These are phyloP conservation scores for Eucalyptus urophylla DNA, from an alignment of 345 rosid genomes.

Conservation along the genomic window DNA sequence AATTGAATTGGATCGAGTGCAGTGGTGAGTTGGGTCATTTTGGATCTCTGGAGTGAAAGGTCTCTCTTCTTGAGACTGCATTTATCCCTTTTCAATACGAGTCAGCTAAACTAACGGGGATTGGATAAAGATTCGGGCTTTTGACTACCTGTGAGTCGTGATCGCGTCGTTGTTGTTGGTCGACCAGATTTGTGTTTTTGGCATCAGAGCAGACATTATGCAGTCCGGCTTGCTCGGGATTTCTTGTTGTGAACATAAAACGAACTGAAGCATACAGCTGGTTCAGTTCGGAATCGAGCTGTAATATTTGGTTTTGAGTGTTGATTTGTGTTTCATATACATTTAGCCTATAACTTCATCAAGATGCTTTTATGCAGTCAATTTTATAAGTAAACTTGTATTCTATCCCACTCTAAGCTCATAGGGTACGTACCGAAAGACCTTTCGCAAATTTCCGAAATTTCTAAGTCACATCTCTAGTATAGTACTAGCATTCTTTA, in stretches of 20 bases:
- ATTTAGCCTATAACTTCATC: background rate
- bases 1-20: background rate
- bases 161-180: background rate
- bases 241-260: background rate
- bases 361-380: background rate
- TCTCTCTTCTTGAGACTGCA: background rate
- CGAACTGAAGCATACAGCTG: accelerated
- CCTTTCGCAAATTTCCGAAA: background rate
- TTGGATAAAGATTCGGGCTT: background rate
- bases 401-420: background rate
- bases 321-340: background rate
- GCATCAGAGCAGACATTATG: background rate
- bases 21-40: background rate
- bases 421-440: accelerated
- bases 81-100: background rate
- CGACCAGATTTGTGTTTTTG: background rate
- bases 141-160: background rate
- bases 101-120: background rate
- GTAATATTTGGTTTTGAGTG: background rate
- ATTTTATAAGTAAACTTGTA: background rate
- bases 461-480: background rate
- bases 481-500: background rate
- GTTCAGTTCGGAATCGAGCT: background rate
- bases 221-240: background rate
- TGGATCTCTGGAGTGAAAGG: background rate